These are phyloP conservation scores for Phytophthora meadii DNA, from an alignment of 352 stramenopile species.

Conservation along the genomic window DNA sequence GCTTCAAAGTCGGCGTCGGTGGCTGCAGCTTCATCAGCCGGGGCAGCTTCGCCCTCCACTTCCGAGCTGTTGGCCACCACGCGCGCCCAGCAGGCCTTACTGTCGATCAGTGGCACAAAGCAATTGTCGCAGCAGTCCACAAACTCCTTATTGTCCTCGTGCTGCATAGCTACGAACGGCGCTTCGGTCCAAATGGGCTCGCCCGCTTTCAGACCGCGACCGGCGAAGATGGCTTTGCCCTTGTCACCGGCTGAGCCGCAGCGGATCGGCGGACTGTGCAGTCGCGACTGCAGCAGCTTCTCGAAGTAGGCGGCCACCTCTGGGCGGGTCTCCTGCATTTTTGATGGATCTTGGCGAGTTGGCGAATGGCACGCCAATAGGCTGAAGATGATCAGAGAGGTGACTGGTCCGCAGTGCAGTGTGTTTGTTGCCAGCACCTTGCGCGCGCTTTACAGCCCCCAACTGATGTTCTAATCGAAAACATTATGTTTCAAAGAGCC, in stretches of 20 bases:
- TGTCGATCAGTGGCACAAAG: constrained; percentile 80
- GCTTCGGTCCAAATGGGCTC: constrained; percentile 77
- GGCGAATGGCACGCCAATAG: constrained; percentile 10
- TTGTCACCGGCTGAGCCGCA: constrained; percentile 63
- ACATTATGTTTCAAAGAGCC: background rate
- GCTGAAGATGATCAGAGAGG: constrained; percentile 18
- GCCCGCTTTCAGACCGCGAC: constrained; percentile 58
- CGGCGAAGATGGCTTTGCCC: constrained; percentile 79
- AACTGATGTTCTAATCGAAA: constrained; percentile 36
- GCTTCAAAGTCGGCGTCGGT: constrained; percentile 60
- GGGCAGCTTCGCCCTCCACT: constrained; percentile 49
- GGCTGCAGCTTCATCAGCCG: constrained; percentile 52
- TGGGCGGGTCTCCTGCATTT: constrained; percentile 55
- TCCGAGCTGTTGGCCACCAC: constrained; percentile 46
- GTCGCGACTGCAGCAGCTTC: constrained; percentile 57
- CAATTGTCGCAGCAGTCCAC: constrained; percentile 83
- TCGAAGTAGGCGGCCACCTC: constrained; percentile 70
- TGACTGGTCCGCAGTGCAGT: constrained; percentile 9
- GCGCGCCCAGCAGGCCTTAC: constrained; percentile 61
- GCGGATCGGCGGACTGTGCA: constrained; percentile 58
- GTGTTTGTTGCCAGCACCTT: constrained; percentile 18
- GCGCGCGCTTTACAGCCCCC: constrained; percentile 17
- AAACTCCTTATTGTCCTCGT: constrained; percentile 85
- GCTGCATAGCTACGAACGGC: constrained; percentile 81
- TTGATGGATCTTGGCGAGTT: constrained; percentile 21